Evolutionary conservation across 139 green algal genomes (phyloP).

Genomic region (Chlamydomonas sp.): DNA sequence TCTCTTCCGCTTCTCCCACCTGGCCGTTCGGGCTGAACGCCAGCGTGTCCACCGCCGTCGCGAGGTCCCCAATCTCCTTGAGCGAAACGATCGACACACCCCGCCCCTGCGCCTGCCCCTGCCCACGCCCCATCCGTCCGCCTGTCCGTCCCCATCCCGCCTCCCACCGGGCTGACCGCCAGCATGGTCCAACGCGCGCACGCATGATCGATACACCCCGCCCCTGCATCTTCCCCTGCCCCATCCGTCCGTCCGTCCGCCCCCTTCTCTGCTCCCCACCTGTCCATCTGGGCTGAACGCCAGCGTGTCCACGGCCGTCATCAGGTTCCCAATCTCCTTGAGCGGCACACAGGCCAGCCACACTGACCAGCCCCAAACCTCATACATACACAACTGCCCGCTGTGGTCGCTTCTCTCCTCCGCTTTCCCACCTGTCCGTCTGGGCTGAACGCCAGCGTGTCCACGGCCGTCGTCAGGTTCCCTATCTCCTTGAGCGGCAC

Average conservation of each 20-base stretch:
- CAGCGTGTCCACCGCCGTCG: conserved; percentile 74
- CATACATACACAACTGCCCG: neutral
- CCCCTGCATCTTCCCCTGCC: too few species aligned
- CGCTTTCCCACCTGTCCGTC: conserved; percentile 59
- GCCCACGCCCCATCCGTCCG: neutral
- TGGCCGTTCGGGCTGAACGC: conserved; percentile 72
- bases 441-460: conserved; percentile 76
- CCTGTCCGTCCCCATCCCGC: neutral
- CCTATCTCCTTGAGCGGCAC: conserved; percentile 53
- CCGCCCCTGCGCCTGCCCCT: too few species aligned
- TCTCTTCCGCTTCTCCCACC: conserved; percentile 20
- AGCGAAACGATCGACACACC: conserved; percentile 24
- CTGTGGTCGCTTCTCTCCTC: neutral
- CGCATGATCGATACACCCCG: too few species aligned
- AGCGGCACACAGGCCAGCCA: conserved; percentile 29
- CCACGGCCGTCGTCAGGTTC: conserved; percentile 79
- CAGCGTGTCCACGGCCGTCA: conserved; percentile 74
- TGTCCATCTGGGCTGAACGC: conserved; percentile 73
- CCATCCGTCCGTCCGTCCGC: too few species aligned
- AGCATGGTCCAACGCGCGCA: too few species aligned
- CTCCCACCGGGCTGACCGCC: too few species aligned
- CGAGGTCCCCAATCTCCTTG: conserved; percentile 76
- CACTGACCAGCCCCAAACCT: neutral
- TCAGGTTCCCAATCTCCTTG: conserved; percentile 77
- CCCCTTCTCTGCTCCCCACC: too few species aligned